Base-by-base conservation (phyloP, 1,139 yeast species). In the Magnusiomyces suaveolens region DNA sequence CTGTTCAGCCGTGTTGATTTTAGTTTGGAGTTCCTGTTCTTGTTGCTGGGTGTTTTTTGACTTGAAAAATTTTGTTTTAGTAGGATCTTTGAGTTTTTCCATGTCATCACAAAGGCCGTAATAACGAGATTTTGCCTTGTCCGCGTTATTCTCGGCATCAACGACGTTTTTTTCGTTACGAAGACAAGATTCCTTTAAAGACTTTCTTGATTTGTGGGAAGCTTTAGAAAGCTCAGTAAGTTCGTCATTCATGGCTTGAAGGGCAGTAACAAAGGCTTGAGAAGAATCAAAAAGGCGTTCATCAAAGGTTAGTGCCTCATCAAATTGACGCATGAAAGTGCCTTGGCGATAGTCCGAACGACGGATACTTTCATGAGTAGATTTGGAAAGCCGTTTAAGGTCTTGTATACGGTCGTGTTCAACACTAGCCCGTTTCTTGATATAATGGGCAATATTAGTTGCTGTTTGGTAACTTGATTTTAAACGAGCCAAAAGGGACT, bases 191-290 rank as follows among this genome's bases (percentile, higher is more conserved):
- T 92, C 97, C 68, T 90, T 92, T 55, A 84, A 73, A 43, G 76
- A 64, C 66, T 90, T 90, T 60, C 98, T 76, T 55, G 83, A 74
- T 57, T 86, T 78, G 6, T 86, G 75, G 58, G 89, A 81, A 1
- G 89, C 80, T 29, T 80, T 76, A 26, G 86, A 76, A 57, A 92
- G 75, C 0, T 95, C 83, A n/a, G 75, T 71, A 59, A 90, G 74
- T 67, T 92, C 97, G 63, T 87, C 96, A 64, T 82, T 81, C 92
- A 92, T 90, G 46, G 81, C 83, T 60, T 81, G 85, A 62, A 92
- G 73, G 0, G 95, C 92, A 50, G 82, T 81, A 23, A 87, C 86
- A 69, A 83, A 89, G 2, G 94, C 81, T 50, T 79, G 75, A 29
- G 90, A 88, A 18, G 88, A 95, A 52, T 78, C 80, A 51, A 78